Percentiles rank a stretch among this genome's conserved stretches.
Conservation (phyloP, 441 rosid species). For the Syzygium malaccense region DNA sequence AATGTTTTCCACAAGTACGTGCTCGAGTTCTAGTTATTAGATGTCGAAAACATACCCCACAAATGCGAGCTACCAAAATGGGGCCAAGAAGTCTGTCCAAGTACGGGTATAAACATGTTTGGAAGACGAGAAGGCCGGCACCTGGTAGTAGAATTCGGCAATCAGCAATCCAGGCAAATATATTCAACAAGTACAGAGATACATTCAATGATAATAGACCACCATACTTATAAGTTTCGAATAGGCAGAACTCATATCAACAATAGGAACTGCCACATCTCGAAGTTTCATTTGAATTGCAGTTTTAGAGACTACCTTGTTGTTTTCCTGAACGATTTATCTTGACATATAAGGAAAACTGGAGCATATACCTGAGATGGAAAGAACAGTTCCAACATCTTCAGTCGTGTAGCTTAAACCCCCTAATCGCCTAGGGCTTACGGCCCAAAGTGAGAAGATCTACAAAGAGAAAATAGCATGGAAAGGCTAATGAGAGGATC, state of each 20-base stretch:
- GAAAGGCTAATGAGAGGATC: background rate
- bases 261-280: background rate
- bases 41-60: conserved; percentile 35
- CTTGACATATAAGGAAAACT: background rate
- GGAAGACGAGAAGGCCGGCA: conserved; percentile 69
- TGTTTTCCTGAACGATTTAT: background rate
- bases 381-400: conserved; percentile 72
- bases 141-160: conserved; percentile 28
- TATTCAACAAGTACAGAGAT: background rate
- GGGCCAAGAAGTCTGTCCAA: conserved; percentile 63
- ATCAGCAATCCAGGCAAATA: background rate
- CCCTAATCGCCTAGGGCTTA: conserved; percentile 59
- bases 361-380: conserved; percentile 50
- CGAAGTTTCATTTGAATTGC: background rate
- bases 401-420: conserved; percentile 69
- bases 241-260: background rate
- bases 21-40: background rate
- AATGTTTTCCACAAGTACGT: background rate
- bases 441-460: conserved; percentile 94
- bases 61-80: conserved; percentile 32
- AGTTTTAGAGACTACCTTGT: background rate
- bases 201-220: background rate
- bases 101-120: conserved; percentile 43
- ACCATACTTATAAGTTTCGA: background rate
- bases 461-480: conserved; percentile 7